Evolutionary conservation across 345 rosid genomes (phyloP), one percentile per base, ranked within the genome.

Genomic region (Citrus sinensis): DNA sequence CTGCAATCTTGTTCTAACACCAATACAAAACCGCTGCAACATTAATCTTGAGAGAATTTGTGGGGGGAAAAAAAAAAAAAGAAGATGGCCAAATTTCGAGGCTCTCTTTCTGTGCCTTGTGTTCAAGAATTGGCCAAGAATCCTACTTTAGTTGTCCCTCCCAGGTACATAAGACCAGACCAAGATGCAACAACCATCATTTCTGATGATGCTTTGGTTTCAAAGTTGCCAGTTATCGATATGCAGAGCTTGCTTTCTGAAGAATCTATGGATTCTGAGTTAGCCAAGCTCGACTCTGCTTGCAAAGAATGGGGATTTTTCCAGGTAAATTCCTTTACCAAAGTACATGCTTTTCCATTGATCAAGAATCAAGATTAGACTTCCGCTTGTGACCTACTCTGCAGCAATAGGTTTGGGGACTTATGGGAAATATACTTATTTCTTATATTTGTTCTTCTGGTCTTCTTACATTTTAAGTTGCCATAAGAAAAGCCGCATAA

Each of bases 181-280:
- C 86, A 78, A 62, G 85, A 74, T 0, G 51, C 51, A 46, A 32
- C 55, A 27, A 37, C 4, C 30, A 10, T 62, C 2, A 2, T 60
- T 40, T 34, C 46, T 4, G 67, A 25, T 11, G 34, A 32, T 2
- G n/a, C 22, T 64, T 70, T 37, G 3, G 29, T 30, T 2, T 67
- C 82, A 2, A 68, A 86, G 49, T 46, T 89, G 17, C 90, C 89
- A 4, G 76, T 86, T 55, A 83, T 87, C 8, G 86, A 89, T 65
- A 69, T 86, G 86, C 24, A 83, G 13, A 67, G 68, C 6, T 66
- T 89, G 70, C 72, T 80, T 32, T 81, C 85, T 67, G 68, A 76
- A 70, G 75, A 82, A 61, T 42, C 80, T 29, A 76, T 80, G 85
- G 85, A 86, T 32, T 68, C 83, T 11, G 89, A 87, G 71, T 73